These are phyloP conservation scores for Debaryomyces maramus DNA, from an alignment of 805 yeast species.

Conservation along the genomic window DNA sequence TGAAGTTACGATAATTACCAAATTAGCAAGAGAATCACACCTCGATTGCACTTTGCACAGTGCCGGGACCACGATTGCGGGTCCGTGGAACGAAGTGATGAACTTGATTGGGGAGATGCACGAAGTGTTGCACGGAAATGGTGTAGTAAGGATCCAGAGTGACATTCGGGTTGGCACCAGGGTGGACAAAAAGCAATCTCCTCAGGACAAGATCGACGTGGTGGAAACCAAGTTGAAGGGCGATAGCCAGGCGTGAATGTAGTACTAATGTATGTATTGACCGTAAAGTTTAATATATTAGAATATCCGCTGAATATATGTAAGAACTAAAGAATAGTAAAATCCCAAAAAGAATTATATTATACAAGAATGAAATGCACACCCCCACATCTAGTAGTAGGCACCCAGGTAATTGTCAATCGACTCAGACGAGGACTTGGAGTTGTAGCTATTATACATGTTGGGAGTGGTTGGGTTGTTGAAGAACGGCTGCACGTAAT, in stretches of 20 bases:
- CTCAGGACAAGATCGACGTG: conserved; percentile 67
- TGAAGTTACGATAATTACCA: conserved; percentile 71
- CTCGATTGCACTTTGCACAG: conserved; percentile 75
- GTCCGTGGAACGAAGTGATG: conserved; percentile 91
- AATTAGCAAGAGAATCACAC: conserved; percentile 58
- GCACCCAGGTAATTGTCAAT: not conserved
- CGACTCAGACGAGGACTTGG: not conserved
- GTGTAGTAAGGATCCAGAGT: conserved; percentile 77
- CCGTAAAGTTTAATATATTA: not conserved
- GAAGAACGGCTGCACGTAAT: conserved; percentile 8
- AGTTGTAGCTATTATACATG: not conserved
- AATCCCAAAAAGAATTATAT: not conserved
- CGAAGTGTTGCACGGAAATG: conserved; percentile 63
- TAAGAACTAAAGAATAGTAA: not conserved
- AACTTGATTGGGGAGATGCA: conserved; percentile 76
- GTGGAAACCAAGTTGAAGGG: conserved; percentile 55
- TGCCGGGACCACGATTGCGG: conserved; percentile 90
- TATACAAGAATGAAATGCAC: not conserved
- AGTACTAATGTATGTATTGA: not conserved
- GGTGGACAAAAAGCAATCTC: conserved; percentile 69
- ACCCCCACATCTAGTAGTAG: not conserved
- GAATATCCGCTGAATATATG: too few relatives aligned
- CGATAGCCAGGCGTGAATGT: not conserved
- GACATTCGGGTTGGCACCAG: conserved; percentile 88
- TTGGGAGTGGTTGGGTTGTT: not conserved